phyloP scores from a whole-genome alignment of 441 rosid genomes.

The Corymbia calophylla region DNA sequence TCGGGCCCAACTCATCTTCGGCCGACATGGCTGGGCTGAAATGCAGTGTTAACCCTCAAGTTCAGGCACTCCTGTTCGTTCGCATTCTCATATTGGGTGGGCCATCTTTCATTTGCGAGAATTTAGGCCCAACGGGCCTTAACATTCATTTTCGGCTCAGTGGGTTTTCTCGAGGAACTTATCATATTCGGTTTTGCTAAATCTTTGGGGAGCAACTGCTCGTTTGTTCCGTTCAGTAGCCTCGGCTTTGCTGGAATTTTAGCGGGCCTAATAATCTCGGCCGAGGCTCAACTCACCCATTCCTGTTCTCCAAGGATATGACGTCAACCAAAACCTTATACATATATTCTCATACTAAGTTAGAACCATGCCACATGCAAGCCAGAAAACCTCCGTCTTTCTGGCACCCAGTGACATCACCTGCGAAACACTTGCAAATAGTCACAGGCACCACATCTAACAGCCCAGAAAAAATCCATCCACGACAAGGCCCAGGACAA shows the following conservation, averaged over 20 bases:
- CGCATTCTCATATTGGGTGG: background rate
- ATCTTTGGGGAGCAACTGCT: background rate
- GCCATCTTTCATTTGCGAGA: background rate
- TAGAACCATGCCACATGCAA: background rate
- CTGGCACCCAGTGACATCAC: background rate
- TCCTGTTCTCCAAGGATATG: background rate
- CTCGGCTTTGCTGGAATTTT: background rate
- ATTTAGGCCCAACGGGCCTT: fast-evolving
- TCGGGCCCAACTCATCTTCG: background rate
- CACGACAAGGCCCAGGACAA: background rate
- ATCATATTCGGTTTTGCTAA: background rate
- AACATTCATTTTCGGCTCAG: background rate
- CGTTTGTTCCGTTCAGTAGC: background rate
- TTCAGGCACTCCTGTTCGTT: background rate
- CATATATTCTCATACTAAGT: background rate
- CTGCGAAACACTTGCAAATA: background rate
- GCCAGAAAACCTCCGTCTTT: background rate
- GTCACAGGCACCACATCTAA: background rate
- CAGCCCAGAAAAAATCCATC: background rate
- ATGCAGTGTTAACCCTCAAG: background rate
- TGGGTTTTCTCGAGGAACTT: background rate
- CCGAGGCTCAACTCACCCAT: background rate
- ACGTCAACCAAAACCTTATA: background rate
- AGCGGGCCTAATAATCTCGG: background rate
- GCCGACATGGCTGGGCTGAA: background rate